Conservation (phyloP, 352 stramenopile species). For the Pythium utonaiense region DNA sequence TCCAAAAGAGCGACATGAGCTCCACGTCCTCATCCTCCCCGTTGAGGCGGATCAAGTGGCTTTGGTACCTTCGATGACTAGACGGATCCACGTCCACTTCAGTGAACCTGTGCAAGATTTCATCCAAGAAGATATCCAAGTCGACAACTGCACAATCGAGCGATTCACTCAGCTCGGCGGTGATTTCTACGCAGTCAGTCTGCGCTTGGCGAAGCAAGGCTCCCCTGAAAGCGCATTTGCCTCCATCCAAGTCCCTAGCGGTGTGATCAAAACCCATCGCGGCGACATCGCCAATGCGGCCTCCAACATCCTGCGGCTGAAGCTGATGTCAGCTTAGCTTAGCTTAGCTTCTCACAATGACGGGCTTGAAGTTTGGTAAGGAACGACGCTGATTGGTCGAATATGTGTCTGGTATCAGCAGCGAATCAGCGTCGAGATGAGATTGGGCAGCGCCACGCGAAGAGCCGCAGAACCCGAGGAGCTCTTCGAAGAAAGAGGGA, state of each 20-base stretch:
- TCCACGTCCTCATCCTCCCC: conserved; percentile 14
- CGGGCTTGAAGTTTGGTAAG: background rate
- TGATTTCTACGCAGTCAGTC: conserved; percentile 36
- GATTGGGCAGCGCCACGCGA: background rate
- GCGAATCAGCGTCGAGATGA: background rate
- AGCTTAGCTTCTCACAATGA: background rate
- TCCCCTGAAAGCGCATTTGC: background rate
- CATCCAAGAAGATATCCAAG: conserved; percentile 49
- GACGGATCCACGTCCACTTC: conserved; percentile 61
- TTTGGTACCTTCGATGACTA: background rate
- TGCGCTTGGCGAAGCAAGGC: conserved; percentile 2
- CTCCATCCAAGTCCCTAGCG: conserved; percentile 14
- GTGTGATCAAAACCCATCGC: background rate
- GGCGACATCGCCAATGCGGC: conserved; percentile 1
- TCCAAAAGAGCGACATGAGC: conserved; percentile 1
- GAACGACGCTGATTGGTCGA: background rate
- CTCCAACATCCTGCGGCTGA: conserved; percentile 17
- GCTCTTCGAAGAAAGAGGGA: background rate
- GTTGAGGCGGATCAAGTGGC: background rate
- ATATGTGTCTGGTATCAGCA: background rate
- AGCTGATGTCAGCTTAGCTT: conserved; percentile 2
- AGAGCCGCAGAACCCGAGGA: background rate
- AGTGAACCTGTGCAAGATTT: conserved; percentile 62
- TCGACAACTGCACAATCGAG: conserved; percentile 28
- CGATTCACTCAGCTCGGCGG: conserved; percentile 36